These are phyloP conservation scores for Phialophora tarda DNA, from an alignment of 2,329 filamentous ascomycete genomes.

Conservation along the genomic window DNA sequence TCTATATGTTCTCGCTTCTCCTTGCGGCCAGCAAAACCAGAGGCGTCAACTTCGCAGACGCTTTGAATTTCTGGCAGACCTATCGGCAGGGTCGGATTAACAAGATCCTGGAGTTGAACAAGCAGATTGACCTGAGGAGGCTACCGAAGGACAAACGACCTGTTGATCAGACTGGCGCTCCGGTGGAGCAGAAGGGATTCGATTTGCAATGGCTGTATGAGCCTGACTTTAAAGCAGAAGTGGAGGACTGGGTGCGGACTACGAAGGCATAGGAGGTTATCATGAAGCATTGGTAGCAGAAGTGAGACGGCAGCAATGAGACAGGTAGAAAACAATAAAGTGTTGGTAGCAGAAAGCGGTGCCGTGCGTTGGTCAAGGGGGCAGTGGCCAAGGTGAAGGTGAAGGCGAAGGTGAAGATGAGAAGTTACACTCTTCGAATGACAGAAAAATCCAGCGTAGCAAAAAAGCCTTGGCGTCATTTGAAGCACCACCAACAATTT, in stretches of 20 bases:
- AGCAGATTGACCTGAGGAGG: slow-evolving; percentile 55
- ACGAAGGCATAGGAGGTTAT: neutral
- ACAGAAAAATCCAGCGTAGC: neutral
- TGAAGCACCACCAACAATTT: slow-evolving; percentile 7
- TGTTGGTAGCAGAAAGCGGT: neutral
- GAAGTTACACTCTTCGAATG: neutral
- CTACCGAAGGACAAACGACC: slow-evolving; percentile 45
- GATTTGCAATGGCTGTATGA: slow-evolving; percentile 54
- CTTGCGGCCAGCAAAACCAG: slow-evolving; percentile 37
- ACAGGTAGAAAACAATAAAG: too few species aligned
- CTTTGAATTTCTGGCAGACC: slow-evolving; percentile 51
- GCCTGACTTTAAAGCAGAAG: slow-evolving; percentile 49
- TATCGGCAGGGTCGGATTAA: slow-evolving; percentile 58
- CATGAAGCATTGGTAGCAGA: neutral
- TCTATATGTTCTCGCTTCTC: slow-evolving; percentile 54
- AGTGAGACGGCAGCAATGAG: too few species aligned
- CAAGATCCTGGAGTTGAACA: slow-evolving; percentile 56
- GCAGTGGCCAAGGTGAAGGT: neutral
- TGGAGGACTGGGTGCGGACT: slow-evolving; percentile 42
- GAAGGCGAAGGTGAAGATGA: too few species aligned
- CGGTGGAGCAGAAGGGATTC: slow-evolving; percentile 43
- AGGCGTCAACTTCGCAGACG: slow-evolving; percentile 28
- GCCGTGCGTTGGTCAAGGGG: neutral
- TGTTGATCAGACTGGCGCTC: neutral
- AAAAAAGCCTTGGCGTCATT: slow-evolving; percentile 18